Evolutionary conservation across 1,284 basidiomycete species (phyloP).

Genomic region (Cutaneotrichosporon sp.): DNA sequence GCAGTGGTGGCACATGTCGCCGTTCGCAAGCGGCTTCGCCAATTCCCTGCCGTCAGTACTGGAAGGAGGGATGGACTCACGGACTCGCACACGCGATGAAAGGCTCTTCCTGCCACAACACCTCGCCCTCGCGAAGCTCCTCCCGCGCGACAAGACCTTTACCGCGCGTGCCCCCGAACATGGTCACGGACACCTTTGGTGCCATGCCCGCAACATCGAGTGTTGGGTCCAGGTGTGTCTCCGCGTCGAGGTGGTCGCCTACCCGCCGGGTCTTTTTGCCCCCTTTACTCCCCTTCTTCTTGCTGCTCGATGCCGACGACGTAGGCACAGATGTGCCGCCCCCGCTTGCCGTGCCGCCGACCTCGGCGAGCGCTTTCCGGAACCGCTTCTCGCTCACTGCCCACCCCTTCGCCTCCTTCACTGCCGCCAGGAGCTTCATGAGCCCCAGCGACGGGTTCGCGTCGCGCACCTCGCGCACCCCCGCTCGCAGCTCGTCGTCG

Average conservation of each 20-base stretch:
- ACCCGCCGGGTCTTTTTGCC: slow-evolving; percentile 14
- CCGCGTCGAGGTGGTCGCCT: slow-evolving; percentile 51
- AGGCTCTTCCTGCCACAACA: slow-evolving; percentile 69
- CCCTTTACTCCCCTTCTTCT: slow-evolving; percentile 10
- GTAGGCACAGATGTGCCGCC: slow-evolving; percentile 6
- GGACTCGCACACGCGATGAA: slow-evolving; percentile 45
- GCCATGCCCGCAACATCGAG: slow-evolving; percentile 62
- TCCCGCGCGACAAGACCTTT: slow-evolving; percentile 73
- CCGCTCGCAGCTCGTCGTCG: slow-evolving; percentile 53
- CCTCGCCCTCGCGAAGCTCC: slow-evolving; percentile 63
- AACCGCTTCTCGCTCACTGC: slow-evolving; percentile 73
- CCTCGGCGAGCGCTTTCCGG: slow-evolving; percentile 54
- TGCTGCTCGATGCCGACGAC: slow-evolving; percentile 27
- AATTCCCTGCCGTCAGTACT: slow-evolving; percentile 19
- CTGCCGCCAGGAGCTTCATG: slow-evolving; percentile 60
- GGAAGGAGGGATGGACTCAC: slow-evolving; percentile 28
- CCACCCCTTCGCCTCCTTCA: slow-evolving; percentile 62
- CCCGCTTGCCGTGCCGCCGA: slow-evolving; percentile 4
- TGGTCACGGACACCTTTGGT: slow-evolving; percentile 60
- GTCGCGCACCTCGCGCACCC: slow-evolving; percentile 50
- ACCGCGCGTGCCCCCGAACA: slow-evolving; percentile 67
- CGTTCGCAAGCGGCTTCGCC: slow-evolving; percentile 16
- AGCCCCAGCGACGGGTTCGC: slow-evolving; percentile 62
- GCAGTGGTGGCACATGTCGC: slow-evolving; percentile 38
- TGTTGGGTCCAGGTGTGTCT: slow-evolving; percentile 61